Base-by-base conservation (phyloP, 2,329 filamentous ascomycete genomes). In the Metarhizium guizhouense region DNA sequence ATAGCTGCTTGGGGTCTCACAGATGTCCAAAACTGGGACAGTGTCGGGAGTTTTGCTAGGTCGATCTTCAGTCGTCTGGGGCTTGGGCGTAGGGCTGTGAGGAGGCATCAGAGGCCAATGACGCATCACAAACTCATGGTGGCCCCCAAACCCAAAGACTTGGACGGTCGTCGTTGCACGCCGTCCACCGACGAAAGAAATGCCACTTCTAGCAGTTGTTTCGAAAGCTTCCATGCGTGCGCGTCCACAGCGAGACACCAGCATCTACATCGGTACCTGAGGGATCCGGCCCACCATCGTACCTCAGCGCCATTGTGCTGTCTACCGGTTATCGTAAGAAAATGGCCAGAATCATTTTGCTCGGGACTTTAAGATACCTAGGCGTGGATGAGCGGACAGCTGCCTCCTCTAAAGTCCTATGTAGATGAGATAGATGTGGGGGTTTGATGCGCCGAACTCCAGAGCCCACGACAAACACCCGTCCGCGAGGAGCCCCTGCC, bases 31-130 rank as follows among this genome's bases (percentile, higher is more conserved):
- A 14, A 42, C 50, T 30, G 20, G 45, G 29, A n/a, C 16, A 20
- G 25, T 6, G n/a, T 36, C 34, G 54, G 54, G 48, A 49, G 54
- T 49, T 38, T 49, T 43, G 32, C 50, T 16, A 42, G 50, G 54
- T 45, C 54, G 50, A 56, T 56, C 54, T 53, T 47, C n/a, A 14
- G 43, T 53, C 36, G 34, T 53, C 42, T 40, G 34, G 49, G 54
- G 49, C 55, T 43, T 51, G 42, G 48, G 51, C 47, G 30, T 57
- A 57, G 56, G 56, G 56, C 56, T 55, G 56, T 51, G 55, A 34
- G 40, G 42, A 13, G 47, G 42, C 42, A 38, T n/a, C 29, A 51
- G 47, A 42, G 47, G 36, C 51, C 45, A 45, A 50, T 53, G 50
- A 56, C 47, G 51, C 55, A 53, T 40, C 29, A 36, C 43, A 43